phyloP scores from a whole-genome alignment of 306 rosid genomes.

The Trichosanthes truncata region DNA sequence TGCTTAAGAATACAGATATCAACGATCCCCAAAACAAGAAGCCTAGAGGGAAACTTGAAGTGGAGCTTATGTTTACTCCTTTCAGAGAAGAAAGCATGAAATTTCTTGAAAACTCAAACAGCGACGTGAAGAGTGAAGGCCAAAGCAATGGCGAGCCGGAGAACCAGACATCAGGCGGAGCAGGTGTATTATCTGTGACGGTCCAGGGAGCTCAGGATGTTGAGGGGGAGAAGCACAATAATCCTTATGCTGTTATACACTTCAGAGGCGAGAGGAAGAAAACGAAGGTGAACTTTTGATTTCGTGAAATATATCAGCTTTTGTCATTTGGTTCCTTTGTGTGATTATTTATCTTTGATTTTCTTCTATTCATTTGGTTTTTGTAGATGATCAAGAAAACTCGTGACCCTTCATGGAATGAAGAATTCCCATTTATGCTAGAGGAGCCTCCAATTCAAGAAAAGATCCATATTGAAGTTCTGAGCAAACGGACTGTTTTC shows the following conservation, averaged over 20 bases:
- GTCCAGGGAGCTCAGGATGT: conserved; percentile 68
- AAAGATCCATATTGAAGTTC: conserved; percentile 65
- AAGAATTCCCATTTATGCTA: conserved; percentile 78
- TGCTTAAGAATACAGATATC: conserved; percentile 59
- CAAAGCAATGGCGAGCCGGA: conserved; percentile 9
- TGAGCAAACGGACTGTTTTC: conserved; percentile 49
- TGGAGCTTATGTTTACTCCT: conserved; percentile 68
- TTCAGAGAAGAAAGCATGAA: conserved; percentile 59
- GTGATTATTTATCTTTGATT: neutral
- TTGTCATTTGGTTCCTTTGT: neutral
- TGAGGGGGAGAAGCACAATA: conserved; percentile 74
- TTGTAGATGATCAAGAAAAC: conserved; percentile 54
- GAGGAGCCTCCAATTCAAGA: conserved; percentile 82
- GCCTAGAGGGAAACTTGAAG: conserved; percentile 57
- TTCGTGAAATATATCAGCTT: neutral
- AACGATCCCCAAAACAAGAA: conserved; percentile 51
- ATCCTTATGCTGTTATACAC: conserved; percentile 58
- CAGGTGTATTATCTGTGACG: conserved; percentile 63
- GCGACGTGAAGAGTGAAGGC: conserved; percentile 29
- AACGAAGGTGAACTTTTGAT: conserved; percentile 48
- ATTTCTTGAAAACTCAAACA: conserved; percentile 20
- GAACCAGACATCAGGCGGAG: conserved; percentile 39
- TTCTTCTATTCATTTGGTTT: neutral
- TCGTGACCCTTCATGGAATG: conserved; percentile 78
- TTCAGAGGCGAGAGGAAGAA: conserved; percentile 67